Evolutionary conservation across 768 basidiomycete species (phyloP), one percentile per base, ranked within the genome.

Genomic region (Boletus rubescentipes): DNA sequence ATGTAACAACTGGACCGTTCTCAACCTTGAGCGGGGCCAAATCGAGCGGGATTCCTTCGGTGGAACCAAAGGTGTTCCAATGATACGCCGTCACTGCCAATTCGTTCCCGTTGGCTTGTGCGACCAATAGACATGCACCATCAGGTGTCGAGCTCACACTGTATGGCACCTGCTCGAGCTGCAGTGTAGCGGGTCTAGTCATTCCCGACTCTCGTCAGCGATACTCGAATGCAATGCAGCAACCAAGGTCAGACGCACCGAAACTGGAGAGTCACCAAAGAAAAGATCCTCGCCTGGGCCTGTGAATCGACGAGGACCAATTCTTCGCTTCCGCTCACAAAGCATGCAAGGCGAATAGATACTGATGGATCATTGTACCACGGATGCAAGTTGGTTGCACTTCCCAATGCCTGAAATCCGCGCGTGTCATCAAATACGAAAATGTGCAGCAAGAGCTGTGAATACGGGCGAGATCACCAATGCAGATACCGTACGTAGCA

Each of bases 61-160:
- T 69, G 0, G 79, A 77, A 3, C 84, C 85, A 53, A 86, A 83
- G 1, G 81, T 80, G 10, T 67, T 70, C 80, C 79, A 83, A 58
- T 85, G 85, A 57, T 78, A 83, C 0, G 76, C 76, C 2, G 67
- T 73, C 5, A 79, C 18, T 1, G 36, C 18, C 44, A 65, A 20
- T 44, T 41, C 46, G 35, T 4, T 53, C 30, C 26, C 57, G 29
- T 60, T 46, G 2, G 47, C 45, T 37, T 74, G 68, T 7, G 71
- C 57, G 2, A 73, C 63, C 21, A 84, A 34, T 18, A 85, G 61
- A 57, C 82, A 84, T 20, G 83, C 72, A 0, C 80, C 82, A 57
- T 84, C 83, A 0, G 83, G 81, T 0, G 83, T 75, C 2, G 81
- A 76, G 60, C 69, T n/a, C 57, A 63, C 15, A 46, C 54, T 54